These are phyloP conservation scores for Ammopiptanthus mongolicus DNA, from an alignment of 306 rosid species.

Conservation along the genomic window DNA sequence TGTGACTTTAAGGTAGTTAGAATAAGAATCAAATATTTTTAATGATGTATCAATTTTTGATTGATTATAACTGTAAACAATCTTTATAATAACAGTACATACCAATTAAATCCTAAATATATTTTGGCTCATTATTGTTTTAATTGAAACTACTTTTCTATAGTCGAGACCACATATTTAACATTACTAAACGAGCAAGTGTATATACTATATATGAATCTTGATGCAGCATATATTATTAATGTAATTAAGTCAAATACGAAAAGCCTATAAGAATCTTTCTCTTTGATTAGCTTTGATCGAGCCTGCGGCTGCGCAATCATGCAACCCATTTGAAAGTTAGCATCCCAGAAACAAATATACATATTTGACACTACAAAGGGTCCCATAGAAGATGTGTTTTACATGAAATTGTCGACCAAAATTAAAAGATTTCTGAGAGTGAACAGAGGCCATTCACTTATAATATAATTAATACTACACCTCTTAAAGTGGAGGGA, in stretches of 20 bases:
- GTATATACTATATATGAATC: neutral
- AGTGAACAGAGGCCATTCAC: neutral
- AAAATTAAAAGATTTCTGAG: neutral
- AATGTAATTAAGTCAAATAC: neutral
- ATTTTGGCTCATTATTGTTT: no score
- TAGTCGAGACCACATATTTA: no score
- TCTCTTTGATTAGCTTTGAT: neutral
- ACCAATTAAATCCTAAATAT: no score
- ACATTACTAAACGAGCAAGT: no score
- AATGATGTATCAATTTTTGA: no score
- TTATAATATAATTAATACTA: neutral
- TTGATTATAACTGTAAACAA: no score
- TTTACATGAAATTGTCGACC: neutral
- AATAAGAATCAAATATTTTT: no score
- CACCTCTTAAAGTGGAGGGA: neutral
- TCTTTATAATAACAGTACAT: no score
- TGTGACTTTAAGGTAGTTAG: no score
- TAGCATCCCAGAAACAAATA: neutral
- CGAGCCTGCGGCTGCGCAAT: neutral
- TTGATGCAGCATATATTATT: neutral
- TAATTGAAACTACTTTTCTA: no score
- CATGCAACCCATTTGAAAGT: slow-evolving; percentile 5
- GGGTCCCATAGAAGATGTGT: neutral
- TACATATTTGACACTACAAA: neutral
- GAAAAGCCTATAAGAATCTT: neutral